Evolutionary conservation across 176 grass and related monocot species (phyloP), one percentile per base, ranked within the genome.

Genomic region (Triticum turgidum): DNA sequence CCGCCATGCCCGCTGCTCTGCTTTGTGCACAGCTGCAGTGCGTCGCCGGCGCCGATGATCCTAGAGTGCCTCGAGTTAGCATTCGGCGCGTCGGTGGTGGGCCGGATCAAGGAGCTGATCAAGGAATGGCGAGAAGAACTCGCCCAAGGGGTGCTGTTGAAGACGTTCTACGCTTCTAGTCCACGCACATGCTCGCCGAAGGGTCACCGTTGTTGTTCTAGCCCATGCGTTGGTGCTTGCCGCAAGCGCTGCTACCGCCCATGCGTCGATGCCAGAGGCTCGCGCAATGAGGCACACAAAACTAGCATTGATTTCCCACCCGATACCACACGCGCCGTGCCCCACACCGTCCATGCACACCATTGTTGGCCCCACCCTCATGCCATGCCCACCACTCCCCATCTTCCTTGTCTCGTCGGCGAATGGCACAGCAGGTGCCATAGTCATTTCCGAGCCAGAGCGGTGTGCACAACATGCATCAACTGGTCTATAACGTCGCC

Each of bases 91-190:
- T 90, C 94, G 32, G 90, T 99, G 2, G 97, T 99, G 14, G 94
- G 97, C 3, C 74, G 97, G 13, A 98, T 98, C 90, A 98, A 98
- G 92, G 97, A 98, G 91, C 90, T 96, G 21, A 94, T 98, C 82
- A 98, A 98, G 93, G 38, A 94, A 94, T 82, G 97, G 97, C 0
- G 97, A 99, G 92, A 99, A 99, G 83, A 96, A 94, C 39, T 96
- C 97, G 18, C 94, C 97, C 5, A 96, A 93, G 56, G 97, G 81
- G 97, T 96, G 29, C 5, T 54, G 51, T 54, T 15, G 51, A 54
- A 18, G 51, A 54, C 15, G 51, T 54, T 54, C 51, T 54, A 54
- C 14, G 5, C 51, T 54, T 54, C 51, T 54, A 54, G 51, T 15
- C 51, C 51, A 54, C 51, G 15, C 51, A 54, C 51, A 54, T 54